Conservation (phyloP, 148 eudicot species). For the Simmondsia chinensis region DNA sequence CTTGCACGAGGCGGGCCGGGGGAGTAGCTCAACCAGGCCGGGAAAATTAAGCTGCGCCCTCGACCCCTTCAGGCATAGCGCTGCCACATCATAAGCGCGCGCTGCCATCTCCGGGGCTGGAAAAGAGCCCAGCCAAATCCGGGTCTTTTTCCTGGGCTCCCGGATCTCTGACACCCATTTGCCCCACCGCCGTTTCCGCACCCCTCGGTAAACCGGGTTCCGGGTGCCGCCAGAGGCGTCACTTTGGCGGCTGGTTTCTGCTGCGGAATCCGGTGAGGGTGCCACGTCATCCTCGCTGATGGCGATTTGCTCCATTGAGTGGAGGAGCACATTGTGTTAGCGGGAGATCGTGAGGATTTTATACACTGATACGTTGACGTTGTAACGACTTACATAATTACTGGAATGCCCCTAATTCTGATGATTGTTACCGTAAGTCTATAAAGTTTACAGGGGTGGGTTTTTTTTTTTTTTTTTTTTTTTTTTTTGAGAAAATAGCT, state of each 20-base stretch:
- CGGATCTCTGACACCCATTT: slow-evolving; percentile 80
- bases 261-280: slow-evolving; percentile 9
- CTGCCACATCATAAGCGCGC: slow-evolving; percentile 64
- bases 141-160: slow-evolving; percentile 46
- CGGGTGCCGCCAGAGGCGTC: slow-evolving; percentile 15
- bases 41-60: slow-evolving; percentile 61
- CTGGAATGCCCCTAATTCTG: no score
- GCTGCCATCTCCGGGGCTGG: slow-evolving; percentile 64
- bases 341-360: no score
- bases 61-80: slow-evolving; percentile 44
- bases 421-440: no score
- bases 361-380: no score
- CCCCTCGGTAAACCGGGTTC: slow-evolving; percentile 53
- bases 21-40: slow-evolving; percentile 34
- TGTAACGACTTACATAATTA: no score
- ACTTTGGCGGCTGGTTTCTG: background rate
- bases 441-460: no score
- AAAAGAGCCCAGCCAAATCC: slow-evolving; percentile 69
- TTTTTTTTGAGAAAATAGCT: no score
- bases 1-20: slow-evolving; percentile 29
- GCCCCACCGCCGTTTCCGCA: slow-evolving; percentile 58
- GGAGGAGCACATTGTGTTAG: no score
- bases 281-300: slow-evolving; percentile 4
- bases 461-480: no score
- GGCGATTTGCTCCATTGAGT: slow-evolving; percentile 24